phyloP scores from a whole-genome alignment of 176 grass and related monocot genomes.

The Saccharum spontaneum region DNA sequence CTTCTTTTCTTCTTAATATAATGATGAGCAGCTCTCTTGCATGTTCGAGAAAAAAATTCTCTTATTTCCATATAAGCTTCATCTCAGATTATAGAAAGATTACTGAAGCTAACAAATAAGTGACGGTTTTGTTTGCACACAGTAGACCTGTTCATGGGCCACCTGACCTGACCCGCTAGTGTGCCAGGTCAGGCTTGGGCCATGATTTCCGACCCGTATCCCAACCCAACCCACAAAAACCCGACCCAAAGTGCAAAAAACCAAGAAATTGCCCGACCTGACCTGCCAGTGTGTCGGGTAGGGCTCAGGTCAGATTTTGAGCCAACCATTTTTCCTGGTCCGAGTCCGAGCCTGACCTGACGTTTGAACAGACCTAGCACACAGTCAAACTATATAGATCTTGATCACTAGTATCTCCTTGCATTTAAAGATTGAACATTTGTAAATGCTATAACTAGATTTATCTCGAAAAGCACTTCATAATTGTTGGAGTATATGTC shows the following conservation, averaged over 20 bases:
- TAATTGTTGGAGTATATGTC: too few relatives aligned
- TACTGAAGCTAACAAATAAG: neutral
- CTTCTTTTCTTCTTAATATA: too few relatives aligned
- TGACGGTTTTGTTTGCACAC: neutral
- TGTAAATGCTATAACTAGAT: neutral
- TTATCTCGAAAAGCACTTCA: neutral
- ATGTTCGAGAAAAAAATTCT: neutral
- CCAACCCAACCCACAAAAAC: too few relatives aligned
- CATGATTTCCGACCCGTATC: too few relatives aligned
- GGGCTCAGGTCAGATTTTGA: too few relatives aligned
- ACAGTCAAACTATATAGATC: neutral
- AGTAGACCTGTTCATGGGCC: neutral
- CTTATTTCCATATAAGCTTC: neutral
- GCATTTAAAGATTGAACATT: neutral
- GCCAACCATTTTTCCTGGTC: too few relatives aligned
- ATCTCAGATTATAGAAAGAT: neutral
- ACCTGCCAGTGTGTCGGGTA: too few relatives aligned
- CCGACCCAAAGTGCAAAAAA: too few relatives aligned
- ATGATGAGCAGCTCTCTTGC: too few relatives aligned
- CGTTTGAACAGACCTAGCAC: neutral
- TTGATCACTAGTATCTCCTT: neutral
- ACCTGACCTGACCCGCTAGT: neutral
- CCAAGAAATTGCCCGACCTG: too few relatives aligned
- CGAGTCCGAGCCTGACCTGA: neutral
- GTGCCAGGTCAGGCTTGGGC: too few relatives aligned